These are phyloP conservation scores for Colletotrichum sp. DNA, from an alignment of 2,329 filamentous ascomycete genomes.

Conservation along the genomic window DNA sequence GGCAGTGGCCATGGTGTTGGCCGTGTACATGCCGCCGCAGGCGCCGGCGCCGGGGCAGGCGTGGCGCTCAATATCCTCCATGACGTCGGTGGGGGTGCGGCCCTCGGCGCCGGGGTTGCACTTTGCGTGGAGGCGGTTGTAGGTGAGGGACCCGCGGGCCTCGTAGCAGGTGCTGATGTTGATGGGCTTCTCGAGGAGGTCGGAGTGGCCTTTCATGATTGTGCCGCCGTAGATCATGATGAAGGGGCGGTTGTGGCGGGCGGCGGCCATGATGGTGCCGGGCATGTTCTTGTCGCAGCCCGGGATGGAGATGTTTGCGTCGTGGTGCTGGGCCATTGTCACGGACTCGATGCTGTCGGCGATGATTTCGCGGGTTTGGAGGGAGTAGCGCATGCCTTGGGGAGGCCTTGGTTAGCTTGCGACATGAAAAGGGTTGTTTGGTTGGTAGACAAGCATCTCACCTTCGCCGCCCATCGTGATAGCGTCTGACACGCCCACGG, in stretches of 20 bases:
- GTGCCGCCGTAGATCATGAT: constrained; percentile 96
- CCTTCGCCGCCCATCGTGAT: constrained; percentile 96
- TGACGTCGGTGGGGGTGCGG: constrained; percentile 76
- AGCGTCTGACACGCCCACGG: constrained; percentile 85
- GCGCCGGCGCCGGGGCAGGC: constrained; percentile 72
- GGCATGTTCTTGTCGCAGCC: constrained; percentile 99
- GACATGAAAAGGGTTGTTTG: not conserved
- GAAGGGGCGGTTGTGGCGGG: constrained; percentile 88
- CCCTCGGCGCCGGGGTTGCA: constrained; percentile 64
- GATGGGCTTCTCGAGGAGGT: constrained; percentile 76
- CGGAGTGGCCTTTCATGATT: constrained; percentile 85
- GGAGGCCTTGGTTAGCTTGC: not conserved
- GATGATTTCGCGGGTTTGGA: constrained; percentile 90
- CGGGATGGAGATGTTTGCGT: constrained; percentile 91
- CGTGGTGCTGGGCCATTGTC: constrained; percentile 89
- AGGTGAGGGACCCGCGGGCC: constrained; percentile 81
- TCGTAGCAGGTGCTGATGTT: constrained; percentile 92
- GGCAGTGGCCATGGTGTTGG: constrained; percentile 91
- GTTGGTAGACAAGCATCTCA: constrained; percentile 33
- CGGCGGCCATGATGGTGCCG: constrained; percentile 87
- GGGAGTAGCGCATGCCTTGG: constrained; percentile 88
- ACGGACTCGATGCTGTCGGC: constrained; percentile 94
- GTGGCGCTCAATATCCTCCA: constrained; percentile 81
- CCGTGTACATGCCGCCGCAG: constrained; percentile 90
- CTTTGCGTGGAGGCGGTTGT: constrained; percentile 76